These are phyloP conservation scores for Pestalotiopsis sp. DNA, from an alignment of 2,329 filamentous ascomycete species.

Conservation along the genomic window DNA sequence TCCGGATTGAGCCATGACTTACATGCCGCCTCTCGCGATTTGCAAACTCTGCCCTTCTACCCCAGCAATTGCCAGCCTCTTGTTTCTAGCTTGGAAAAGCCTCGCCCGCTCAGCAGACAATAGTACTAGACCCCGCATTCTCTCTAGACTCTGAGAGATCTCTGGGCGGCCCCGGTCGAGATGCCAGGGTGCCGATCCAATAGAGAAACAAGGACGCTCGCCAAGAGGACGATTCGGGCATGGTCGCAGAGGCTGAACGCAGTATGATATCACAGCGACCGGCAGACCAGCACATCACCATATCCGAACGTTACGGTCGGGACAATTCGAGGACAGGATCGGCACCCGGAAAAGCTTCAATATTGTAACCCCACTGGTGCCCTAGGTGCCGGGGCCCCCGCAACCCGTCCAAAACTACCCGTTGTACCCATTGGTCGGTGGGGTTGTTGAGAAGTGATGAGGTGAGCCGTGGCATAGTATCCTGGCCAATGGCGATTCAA, in stretches of 20 bases:
- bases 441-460: background rate
- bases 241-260: background rate
- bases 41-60: too few species aligned
- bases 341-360: background rate
- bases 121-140: background rate
- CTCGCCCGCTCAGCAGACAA: background rate
- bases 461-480: background rate
- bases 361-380: slow-evolving; percentile 8
- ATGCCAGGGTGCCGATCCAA: background rate
- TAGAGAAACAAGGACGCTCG: background rate
- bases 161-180: background rate
- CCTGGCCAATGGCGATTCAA: slow-evolving; percentile 4
- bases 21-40: background rate
- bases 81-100: background rate
- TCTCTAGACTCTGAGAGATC: background rate
- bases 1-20: background rate
- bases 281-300: background rate
- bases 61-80: background rate
- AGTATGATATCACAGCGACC: slow-evolving; percentile 5
- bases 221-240: background rate
- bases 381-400: background rate
- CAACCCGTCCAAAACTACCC: background rate
- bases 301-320: slow-evolving; percentile 4
- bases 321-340: background rate
- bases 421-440: slow-evolving; percentile 1